These are phyloP conservation scores for Psidium guajava DNA, from an alignment of 345 rosid genomes.

Conservation along the genomic window DNA sequence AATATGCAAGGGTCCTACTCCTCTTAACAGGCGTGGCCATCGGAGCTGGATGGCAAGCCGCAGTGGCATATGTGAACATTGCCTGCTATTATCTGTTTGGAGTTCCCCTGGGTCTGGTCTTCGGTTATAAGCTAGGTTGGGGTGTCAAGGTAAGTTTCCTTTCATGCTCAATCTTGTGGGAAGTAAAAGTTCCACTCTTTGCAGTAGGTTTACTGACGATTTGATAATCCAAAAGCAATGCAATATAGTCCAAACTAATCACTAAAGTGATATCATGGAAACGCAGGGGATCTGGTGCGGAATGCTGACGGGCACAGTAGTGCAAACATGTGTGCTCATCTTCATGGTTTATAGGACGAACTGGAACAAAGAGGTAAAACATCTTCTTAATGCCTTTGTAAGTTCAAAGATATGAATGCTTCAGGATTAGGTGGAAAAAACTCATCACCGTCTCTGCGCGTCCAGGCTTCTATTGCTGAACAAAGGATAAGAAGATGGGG, in stretches of 20 bases:
- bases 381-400: neutral
- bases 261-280: neutral
- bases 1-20: neutral
- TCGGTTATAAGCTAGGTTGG: constrained; percentile 33
- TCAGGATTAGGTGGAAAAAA: neutral
- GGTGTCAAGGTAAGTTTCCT: constrained; percentile 28
- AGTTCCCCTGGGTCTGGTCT: constrained; percentile 40
- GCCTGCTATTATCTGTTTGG: constrained; percentile 54
- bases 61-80: constrained; percentile 47
- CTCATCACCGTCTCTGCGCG: too few species aligned
- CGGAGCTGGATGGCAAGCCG: constrained; percentile 52
- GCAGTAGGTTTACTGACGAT: neutral
- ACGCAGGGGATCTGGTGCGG: constrained; percentile 66
- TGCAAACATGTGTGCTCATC: constrained; percentile 40
- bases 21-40: constrained; percentile 5
- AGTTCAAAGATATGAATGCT: neutral
- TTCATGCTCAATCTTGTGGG: neutral
- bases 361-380: constrained; percentile 52
- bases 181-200: neutral
- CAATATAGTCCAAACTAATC: neutral
- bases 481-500: constrained; percentile 62
- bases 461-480: constrained; percentile 61
- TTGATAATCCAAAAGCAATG: neutral
- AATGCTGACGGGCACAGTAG: constrained; percentile 48
- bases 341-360: constrained; percentile 55